Base-by-base conservation (phyloP, 164 flowering plant species). In the Taxillus chinensis region DNA sequence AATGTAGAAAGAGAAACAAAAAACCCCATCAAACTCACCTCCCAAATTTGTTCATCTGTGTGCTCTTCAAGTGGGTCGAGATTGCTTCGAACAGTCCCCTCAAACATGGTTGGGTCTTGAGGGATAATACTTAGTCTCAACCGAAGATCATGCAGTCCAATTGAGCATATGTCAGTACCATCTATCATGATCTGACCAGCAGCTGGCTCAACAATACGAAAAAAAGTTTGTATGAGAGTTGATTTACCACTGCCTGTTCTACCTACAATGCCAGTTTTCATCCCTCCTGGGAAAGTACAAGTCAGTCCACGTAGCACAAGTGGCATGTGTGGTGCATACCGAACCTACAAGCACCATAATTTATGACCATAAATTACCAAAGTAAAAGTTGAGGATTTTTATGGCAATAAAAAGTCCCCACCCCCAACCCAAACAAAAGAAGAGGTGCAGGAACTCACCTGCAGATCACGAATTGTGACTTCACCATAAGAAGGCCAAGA, bases 51-150 rank as follows among this genome's bases (percentile, higher is more conserved):
- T 41, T 82, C 86, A 66, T 89, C 96, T 6, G 77, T 68, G 72
- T 86, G 77, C 69, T 89, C 89, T 68, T 85, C 89, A 14, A 89
- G 84, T 3, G 90, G 92, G 58, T 89, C 96, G 62, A 89, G 70
- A 59, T 89, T 89, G 71, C 77, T 83, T 59, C 92, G 62, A 5
- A 89, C 74, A 8, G 89, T 89, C 3, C 96, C 96, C 72, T 89
- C 92, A 67, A 89, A 89, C 96, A 89, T 86, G 71, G 92, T 86
- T 16, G 96, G 96, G 63, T 89, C 96, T 58, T 89, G 96, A 3
- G 96, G 96, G 65, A 86, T 89, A 38, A 89, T 89, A 73, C 96
- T 85, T 55, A 89, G 68, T 61, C 83, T 80, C 41, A 83, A 82
- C 58, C 96, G 65, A 48, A 89, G 65, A 74, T 89, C 93, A 71